A percentile compares a stretch with the other conserved stretches of the same genome.
Conservation (phyloP, 176 grass and related monocot genomes). For the Eremochloa ophiuroides region DNA sequence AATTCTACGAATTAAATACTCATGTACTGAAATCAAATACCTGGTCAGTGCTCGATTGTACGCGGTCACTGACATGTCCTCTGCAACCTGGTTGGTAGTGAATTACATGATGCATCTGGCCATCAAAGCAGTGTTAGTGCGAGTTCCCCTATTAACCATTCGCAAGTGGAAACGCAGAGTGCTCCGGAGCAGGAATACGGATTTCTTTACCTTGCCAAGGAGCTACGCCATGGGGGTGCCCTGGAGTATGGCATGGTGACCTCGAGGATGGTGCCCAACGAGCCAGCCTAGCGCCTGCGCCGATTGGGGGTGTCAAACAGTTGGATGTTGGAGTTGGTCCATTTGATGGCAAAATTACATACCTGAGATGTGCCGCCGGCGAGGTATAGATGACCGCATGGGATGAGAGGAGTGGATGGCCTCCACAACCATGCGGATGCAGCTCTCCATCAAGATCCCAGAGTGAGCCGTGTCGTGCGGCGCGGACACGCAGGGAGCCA, state of each 20-base stretch:
- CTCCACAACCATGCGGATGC: constrained; percentile 58
- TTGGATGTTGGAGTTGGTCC: background rate
- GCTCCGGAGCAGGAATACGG: background rate
- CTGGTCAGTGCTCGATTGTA: constrained; percentile 82
- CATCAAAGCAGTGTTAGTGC: constrained; percentile 8
- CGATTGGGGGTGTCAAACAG: background rate
- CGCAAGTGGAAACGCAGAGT: background rate
- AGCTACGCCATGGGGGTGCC: constrained; percentile 67
- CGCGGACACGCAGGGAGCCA: no score
- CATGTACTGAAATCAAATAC: constrained; percentile 3
- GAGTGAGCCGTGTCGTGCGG: no score
- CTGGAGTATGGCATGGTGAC: constrained; percentile 81
- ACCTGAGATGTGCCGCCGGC: constrained; percentile 92
- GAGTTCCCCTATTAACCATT: background rate
- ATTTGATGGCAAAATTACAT: background rate
- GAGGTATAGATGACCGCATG: constrained; percentile 85
- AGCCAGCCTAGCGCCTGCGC: constrained; percentile 80
- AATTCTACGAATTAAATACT: background rate
- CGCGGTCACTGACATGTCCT: constrained; percentile 76
- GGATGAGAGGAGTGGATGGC: constrained; percentile 65
- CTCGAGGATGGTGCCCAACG: constrained; percentile 74
- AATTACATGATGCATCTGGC: constrained; percentile 73
- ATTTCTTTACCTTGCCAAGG: constrained; percentile 60
- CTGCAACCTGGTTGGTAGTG: constrained; percentile 57
- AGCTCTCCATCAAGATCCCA: constrained; percentile 46